Conservation (phyloP, 169 alveolate genomes). For the Plasmodium malariae region DNA sequence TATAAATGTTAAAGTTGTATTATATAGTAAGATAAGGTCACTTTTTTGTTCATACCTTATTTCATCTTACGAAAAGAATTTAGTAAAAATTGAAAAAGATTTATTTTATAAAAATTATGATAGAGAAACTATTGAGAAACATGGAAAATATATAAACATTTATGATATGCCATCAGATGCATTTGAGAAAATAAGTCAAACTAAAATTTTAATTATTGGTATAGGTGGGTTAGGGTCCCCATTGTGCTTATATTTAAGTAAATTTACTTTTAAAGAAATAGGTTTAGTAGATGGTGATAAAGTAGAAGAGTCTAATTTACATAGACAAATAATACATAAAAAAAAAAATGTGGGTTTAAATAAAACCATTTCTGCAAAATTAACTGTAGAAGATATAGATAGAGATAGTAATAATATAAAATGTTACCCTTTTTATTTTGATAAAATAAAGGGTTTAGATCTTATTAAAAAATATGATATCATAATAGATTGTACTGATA, state of each 20-base stretch:
- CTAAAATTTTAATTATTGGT: slow-evolving; percentile 96
- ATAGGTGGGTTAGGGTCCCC: slow-evolving; percentile 99
- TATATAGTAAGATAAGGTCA: slow-evolving; percentile 4
- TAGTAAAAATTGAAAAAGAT: slow-evolving; percentile 6
- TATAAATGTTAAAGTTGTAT: not conserved
- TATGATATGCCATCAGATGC: slow-evolving; percentile 43
- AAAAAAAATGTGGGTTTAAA: slow-evolving; percentile 84
- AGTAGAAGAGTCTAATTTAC: slow-evolving; percentile 88
- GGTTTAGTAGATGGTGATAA: slow-evolving; percentile 91
- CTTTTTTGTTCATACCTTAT: not conserved
- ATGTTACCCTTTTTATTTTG: slow-evolving; percentile 79
- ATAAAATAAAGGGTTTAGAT: slow-evolving; percentile 79
- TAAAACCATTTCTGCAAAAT: slow-evolving; percentile 86
- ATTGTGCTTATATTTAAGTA: slow-evolving; percentile 93
- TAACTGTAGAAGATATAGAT: slow-evolving; percentile 78
- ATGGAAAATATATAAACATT: slow-evolving; percentile 47
- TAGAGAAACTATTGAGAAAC: slow-evolving; percentile 42
- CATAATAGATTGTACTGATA: slow-evolving; percentile 84
- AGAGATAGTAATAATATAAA: slow-evolving; percentile 35
- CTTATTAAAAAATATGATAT: slow-evolving; percentile 81
- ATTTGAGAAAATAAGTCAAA: slow-evolving; percentile 65
- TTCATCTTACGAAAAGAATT: not conserved
- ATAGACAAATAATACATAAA: slow-evolving; percentile 88
- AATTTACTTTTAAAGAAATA: slow-evolving; percentile 93
- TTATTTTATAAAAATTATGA: slow-evolving; percentile 55